Base-by-base conservation (phyloP, 225 moss, liverwort and hornwort species). In the Marchantia paleacea region DNA sequence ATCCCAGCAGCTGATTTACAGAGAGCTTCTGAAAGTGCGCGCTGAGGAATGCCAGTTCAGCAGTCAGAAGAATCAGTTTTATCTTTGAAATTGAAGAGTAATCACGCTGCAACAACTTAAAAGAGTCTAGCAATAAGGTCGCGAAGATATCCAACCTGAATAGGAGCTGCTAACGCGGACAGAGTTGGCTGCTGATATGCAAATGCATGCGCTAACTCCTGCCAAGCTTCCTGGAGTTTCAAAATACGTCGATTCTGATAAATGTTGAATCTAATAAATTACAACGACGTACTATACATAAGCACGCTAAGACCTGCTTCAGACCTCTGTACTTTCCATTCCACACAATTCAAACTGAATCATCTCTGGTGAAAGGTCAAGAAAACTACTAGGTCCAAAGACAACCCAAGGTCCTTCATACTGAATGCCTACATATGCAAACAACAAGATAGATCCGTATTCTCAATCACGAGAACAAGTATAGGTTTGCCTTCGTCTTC, bases 1-100 rank as follows among this genome's bases (percentile, higher is more conserved):
- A 95, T 95, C 55, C 99, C 99, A 83, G 94, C 94, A 76, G 99
- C 99, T 75, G 99, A 99, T 79, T 95, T 92, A 76, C 99, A 99
- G 14, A 99, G 88, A 8, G 94, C 91, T 83, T 99, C 99, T 85
- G 99, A 95, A 71, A 99, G 86, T 69, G 99, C 90, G 69, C 99
- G 95, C 99, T 99, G 92, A 64, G 85, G 73, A 81, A 85, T 29
- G 76, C 63, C 52, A 28, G 6, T 24, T 7, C 55, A 71, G 31
- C 29, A 80, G 57, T 73, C 29, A 87, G 81, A 26, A 75, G 72
- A 51, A 39, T 39, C 39, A 39, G 3, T 39, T 39, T 5, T 39
- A 2, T 39, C 39, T 39, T 39, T 39, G 39, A 2, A 69, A 39
- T 39, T 5, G 5, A 39, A 39, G 39, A 39, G n/a, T 39, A 39